A percentile compares a stretch with the other conserved stretches of the same genome.
Conservation (phyloP, 352 stramenopile genomes). For the Globisporangium orthogonon region DNA sequence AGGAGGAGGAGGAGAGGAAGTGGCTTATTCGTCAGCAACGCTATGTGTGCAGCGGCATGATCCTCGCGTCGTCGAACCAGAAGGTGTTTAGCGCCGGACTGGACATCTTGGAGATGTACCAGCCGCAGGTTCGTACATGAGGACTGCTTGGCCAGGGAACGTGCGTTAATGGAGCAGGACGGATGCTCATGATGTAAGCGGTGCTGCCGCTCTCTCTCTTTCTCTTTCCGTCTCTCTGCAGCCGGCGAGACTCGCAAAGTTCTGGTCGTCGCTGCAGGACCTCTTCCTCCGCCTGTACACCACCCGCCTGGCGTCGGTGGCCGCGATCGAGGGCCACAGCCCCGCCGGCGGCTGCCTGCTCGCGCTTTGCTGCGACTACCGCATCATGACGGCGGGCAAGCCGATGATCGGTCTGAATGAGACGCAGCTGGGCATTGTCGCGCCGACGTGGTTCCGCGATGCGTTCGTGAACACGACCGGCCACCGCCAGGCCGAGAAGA, state of each 20-base stretch:
- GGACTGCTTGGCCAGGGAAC: neutral
- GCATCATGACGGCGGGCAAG: constrained; percentile 87
- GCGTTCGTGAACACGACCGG: constrained; percentile 84
- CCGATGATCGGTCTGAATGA: constrained; percentile 94
- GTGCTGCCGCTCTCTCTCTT: neutral
- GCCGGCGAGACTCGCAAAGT: constrained; percentile 61
- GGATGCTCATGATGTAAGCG: neutral
- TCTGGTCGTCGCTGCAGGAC: constrained; percentile 92
- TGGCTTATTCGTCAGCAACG: too few relatives aligned
- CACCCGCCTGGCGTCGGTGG: constrained; percentile 79
- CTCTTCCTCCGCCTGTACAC: constrained; percentile 92
- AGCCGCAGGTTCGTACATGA: constrained; percentile 49
- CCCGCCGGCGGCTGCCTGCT: constrained; percentile 92
- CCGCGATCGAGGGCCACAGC: constrained; percentile 90
- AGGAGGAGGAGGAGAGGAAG: neutral
- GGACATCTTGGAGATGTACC: constrained; percentile 91
- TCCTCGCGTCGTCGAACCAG: constrained; percentile 69
- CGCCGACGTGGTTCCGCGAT: constrained; percentile 73
- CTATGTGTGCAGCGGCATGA: constrained; percentile 39
- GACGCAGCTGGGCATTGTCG: constrained; percentile 90
- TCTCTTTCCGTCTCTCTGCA: constrained; percentile 4
- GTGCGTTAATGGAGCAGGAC: neutral
- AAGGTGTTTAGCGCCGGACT: constrained; percentile 90
- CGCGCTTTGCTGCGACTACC: constrained; percentile 93
- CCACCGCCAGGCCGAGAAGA: constrained; percentile 80